Evolutionary conservation across 805 yeast species (phyloP), one percentile per base, ranked within the genome.

Genomic region (Debaryomyces castellii): DNA sequence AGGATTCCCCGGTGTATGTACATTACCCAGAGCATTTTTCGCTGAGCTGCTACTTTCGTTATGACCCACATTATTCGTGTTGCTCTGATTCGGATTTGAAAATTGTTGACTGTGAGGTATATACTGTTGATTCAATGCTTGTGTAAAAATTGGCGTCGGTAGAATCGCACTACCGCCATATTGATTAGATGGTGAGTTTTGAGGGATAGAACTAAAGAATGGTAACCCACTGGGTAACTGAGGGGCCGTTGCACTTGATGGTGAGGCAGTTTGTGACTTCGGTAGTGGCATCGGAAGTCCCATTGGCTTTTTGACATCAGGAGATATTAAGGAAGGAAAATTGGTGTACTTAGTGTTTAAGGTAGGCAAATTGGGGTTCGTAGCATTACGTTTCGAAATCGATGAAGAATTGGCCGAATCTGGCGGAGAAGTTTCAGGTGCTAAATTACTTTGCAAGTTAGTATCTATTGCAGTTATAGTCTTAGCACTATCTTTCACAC

Each of bases 381-480:
- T 25, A 16, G 24, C 9, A 22, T 32, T 40, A n/a, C 37, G 32
- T 18, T 41, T 44, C 12, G 34, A 35, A 20, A 17, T 11, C 40
- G 18, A 41, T 27, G 39, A 41, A 33, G 50, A 42, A 44, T 32
- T 43, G 37, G 39, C 39, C 17, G 27, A 30, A 49, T 40, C 40
- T 47, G 46, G 32, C 39, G 47, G 48, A 39, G 43, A 22, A 42
- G 34, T 30, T 7, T 20, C 14, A 10, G 34, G 17, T n/a, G 27
- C 30, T 9, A 20, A 18, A 32, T 34, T 33, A 41, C 46, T 46
- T 6, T 39, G 39, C 10, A 39, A 46, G 44, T 48, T 45, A 28
- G 61, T 52, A 47, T 71, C 68, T 10, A 73, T 40, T 1, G 81
- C 80, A 4, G 82, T 72, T 20, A 77, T 56, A 0, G 81, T 74